Evolutionary conservation across 331 rosid genomes (phyloP).

Genomic region (Pyracantha coccinea): DNA sequence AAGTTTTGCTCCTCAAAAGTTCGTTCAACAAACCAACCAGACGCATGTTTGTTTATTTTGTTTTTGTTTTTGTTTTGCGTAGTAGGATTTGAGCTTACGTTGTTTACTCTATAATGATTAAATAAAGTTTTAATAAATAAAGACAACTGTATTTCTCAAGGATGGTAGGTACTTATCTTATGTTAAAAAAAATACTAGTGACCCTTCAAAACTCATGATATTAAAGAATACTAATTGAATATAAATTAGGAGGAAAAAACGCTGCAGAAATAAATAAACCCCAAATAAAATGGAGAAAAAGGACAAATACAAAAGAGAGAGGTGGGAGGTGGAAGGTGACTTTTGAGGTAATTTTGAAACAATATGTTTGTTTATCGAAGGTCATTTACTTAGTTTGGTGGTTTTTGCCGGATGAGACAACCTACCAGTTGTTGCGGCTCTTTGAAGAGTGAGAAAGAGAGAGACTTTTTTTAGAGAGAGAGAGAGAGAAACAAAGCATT

Average conservation of each 20-base stretch:
- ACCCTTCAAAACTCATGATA: too few species aligned
- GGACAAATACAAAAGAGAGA: background rate
- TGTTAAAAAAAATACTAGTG: background rate
- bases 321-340: background rate
- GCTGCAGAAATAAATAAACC: too few species aligned
- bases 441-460: conserved; percentile 44
- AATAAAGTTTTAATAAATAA: background rate
- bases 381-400: conserved; percentile 38
- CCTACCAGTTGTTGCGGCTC: conserved; percentile 95
- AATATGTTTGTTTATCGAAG: conserved; percentile 3
- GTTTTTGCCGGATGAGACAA: conserved; percentile 78
- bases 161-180: conserved; percentile 1
- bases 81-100: background rate
- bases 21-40: too few species aligned
- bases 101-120: background rate
- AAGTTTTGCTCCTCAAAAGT: too few species aligned
- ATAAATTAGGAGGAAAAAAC: background rate
- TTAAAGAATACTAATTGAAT: background rate
- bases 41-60: too few species aligned
- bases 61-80: background rate
- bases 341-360: conserved; percentile 2
- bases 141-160: conserved; percentile 4
- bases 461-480: conserved; percentile 19
- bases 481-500: conserved; percentile 11
- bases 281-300: background rate